These are phyloP conservation scores for Hypericum perforatum DNA, from an alignment of 345 rosid species.

Conservation along the genomic window DNA sequence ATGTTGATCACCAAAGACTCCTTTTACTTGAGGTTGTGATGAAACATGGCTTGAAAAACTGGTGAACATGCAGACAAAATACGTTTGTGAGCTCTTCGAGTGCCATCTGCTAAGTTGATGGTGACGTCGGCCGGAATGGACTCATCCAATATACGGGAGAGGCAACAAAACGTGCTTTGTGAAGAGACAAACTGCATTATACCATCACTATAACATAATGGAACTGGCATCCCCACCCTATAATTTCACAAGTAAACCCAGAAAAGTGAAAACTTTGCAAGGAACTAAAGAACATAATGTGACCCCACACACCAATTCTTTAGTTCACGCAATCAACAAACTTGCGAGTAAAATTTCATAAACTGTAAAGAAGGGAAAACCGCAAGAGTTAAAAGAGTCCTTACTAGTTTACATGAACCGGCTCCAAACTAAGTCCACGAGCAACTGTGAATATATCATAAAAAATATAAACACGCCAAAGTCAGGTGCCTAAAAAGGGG, in stretches of 20 bases:
- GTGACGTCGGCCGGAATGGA: conserved; percentile 61
- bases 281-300: neutral
- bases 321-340: neutral
- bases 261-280: neutral
- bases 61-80: conserved; percentile 78
- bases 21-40: conserved; percentile 79
- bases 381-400: neutral
- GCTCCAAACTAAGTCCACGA: too few species aligned
- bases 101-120: conserved; percentile 69
- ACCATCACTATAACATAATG: conserved; percentile 64
- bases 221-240: conserved; percentile 65
- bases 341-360: conserved; percentile 12
- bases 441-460: too few species aligned
- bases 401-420: neutral
- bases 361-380: conserved; percentile 34
- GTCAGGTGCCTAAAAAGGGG: too few species aligned
- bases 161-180: conserved; percentile 56
- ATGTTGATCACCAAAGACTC: conserved; percentile 73
- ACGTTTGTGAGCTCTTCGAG: conserved; percentile 71
- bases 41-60: conserved; percentile 85
- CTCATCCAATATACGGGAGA: conserved; percentile 81
- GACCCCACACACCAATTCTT: too few species aligned
- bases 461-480: too few species aligned
- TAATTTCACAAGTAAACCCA: conserved; percentile 7
- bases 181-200: conserved; percentile 47